These are phyloP conservation scores for Penicillium sp. DNA, from an alignment of 2,329 filamentous ascomycete species.

Conservation along the genomic window DNA sequence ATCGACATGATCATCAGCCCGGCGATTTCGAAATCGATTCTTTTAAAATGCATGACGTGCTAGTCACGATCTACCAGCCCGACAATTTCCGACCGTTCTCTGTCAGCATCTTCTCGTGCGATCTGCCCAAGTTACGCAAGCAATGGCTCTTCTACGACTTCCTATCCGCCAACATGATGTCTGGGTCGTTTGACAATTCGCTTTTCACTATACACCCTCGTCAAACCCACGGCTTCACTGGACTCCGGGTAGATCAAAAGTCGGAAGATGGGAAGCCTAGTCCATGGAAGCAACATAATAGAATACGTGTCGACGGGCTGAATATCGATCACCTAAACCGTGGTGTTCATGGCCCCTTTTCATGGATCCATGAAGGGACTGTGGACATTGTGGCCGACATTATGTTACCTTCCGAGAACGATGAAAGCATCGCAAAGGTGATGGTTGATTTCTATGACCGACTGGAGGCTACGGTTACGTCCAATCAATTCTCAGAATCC, in stretches of 20 bases:
- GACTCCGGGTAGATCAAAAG: slow-evolving; percentile 58
- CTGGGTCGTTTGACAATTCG: slow-evolving; percentile 90
- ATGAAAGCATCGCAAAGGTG: slow-evolving; percentile 87
- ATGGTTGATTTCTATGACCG: slow-evolving; percentile 97
- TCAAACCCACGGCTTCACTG: slow-evolving; percentile 77
- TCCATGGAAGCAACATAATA: slow-evolving; percentile 93
- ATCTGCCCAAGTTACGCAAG: slow-evolving; percentile 86
- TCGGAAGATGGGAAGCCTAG: slow-evolving; percentile 61
- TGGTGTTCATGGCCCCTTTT: slow-evolving; percentile 88
- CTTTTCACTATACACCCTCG: slow-evolving; percentile 95
- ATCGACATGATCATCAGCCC: slow-evolving; percentile 79
- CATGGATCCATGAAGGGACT: slow-evolving; percentile 96
- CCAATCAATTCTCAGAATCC: slow-evolving; percentile 59
- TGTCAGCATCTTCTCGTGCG: slow-evolving; percentile 92
- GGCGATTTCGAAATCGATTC: slow-evolving; percentile 97
- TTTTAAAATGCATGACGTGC: slow-evolving; percentile 91
- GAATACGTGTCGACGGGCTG: slow-evolving; percentile 86
- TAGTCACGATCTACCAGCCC: slow-evolving; percentile 90
- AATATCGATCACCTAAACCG: slow-evolving; percentile 96
- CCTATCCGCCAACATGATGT: slow-evolving; percentile 91
- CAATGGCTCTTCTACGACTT: slow-evolving; percentile 99
- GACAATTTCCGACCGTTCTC: slow-evolving; percentile 89
- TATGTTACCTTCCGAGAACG: slow-evolving; percentile 84
- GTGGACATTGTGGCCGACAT: slow-evolving; percentile 96
- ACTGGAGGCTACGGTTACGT: slow-evolving; percentile 85